phyloP scores from a whole-genome alignment of 2,329 filamentous ascomycete genomes.

The Fusarium sp. region DNA sequence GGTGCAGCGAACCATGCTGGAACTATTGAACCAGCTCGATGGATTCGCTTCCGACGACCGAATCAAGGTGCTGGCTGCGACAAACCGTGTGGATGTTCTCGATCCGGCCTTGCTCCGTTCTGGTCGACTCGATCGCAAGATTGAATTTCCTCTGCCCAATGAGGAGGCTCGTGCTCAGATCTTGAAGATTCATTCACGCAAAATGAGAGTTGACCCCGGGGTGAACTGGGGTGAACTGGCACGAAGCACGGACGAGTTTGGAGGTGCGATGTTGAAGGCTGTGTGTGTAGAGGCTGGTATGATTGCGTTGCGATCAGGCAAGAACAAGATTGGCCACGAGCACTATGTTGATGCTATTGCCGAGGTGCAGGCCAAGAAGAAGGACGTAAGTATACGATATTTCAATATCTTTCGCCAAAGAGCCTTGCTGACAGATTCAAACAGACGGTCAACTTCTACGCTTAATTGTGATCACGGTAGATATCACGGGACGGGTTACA shows the following conservation, averaged over 20 bases:
- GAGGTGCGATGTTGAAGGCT: slow-evolving; percentile 96
- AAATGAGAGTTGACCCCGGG: slow-evolving; percentile 94
- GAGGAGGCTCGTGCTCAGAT: slow-evolving; percentile 98
- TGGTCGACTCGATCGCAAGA: slow-evolving; percentile 94
- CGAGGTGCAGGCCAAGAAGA: slow-evolving; percentile 96
- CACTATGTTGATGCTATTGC: slow-evolving; percentile 98
- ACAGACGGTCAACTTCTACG: slow-evolving; percentile 69
- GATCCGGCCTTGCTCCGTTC: slow-evolving; percentile 92
- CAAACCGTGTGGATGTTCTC: slow-evolving; percentile 93
- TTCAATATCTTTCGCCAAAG: neutral
- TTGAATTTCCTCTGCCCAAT: slow-evolving; percentile 97
- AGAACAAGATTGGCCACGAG: slow-evolving; percentile 97
- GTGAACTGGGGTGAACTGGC: slow-evolving; percentile 98
- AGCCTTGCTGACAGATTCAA: slow-evolving; percentile 26
- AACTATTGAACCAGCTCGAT: slow-evolving; percentile 97
- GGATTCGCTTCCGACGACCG: slow-evolving; percentile 97
- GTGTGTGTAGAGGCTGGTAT: slow-evolving; percentile 99
- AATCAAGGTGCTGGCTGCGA: slow-evolving; percentile 95
- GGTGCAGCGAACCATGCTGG: slow-evolving; percentile 98
- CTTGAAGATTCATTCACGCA: slow-evolving; percentile 94
- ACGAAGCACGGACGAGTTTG: slow-evolving; percentile 97
- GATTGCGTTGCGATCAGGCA: slow-evolving; percentile 94
- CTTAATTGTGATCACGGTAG: slow-evolving; percentile 50
- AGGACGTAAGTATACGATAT: slow-evolving; percentile 71
- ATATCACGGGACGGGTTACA: slow-evolving; percentile 27